These are phyloP conservation scores for Fistulinella cinereoalba DNA, from an alignment of 1,284 basidiomycete species.

Conservation along the genomic window DNA sequence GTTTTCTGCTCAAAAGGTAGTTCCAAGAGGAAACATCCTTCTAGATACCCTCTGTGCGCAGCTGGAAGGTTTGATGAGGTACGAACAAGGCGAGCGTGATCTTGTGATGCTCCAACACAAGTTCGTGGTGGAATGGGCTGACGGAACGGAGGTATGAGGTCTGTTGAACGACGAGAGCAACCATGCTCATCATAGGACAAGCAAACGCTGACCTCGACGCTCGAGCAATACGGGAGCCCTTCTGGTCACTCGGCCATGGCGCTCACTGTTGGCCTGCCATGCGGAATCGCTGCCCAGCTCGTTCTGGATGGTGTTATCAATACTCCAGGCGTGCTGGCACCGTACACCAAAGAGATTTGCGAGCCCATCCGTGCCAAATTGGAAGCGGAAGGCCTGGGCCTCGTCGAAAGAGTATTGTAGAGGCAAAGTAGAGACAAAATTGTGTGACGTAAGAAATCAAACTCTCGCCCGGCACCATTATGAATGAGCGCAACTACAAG, in stretches of 20 bases:
- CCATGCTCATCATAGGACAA: conserved; percentile 29
- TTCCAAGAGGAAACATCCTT: conserved; percentile 72
- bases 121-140: conserved; percentile 84
- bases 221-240: conserved; percentile 88
- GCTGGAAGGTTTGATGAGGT: conserved; percentile 91
- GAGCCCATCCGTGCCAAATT: conserved; percentile 75
- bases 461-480: neutral
- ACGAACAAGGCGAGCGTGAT: conserved; percentile 89
- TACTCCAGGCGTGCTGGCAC: conserved; percentile 81
- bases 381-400: conserved; percentile 81
- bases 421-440: neutral
- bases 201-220: conserved; percentile 88
- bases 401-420: conserved; percentile 71
- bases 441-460: neutral
- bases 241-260: conserved; percentile 94
- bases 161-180: neutral
- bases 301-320: conserved; percentile 77
- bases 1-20: conserved; percentile 72
- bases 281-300: conserved; percentile 88
- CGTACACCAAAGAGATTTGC: conserved; percentile 87
- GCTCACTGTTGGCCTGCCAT: conserved; percentile 86
- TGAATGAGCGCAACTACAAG: neutral
- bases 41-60: conserved; percentile 93
- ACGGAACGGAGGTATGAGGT: conserved; percentile 67
- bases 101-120: conserved; percentile 98